Percentiles rank a stretch among this genome's conserved stretches.
phyloP scores from a whole-genome alignment of 169 alveolate genomes.

The Eimeria zaria region DNA sequence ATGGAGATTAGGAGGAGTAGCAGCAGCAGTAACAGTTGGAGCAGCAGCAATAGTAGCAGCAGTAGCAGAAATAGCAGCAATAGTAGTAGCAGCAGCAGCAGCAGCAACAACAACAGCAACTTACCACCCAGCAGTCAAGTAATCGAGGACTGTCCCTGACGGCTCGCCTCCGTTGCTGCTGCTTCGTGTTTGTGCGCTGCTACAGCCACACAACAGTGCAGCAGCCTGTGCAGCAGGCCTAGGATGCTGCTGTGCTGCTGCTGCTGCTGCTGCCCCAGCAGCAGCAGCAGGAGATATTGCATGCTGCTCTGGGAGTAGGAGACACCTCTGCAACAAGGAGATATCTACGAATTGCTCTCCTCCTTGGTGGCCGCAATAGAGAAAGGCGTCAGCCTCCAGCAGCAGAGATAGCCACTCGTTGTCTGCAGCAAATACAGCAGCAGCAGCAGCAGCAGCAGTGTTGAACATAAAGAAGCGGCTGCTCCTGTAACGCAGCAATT shows the following conservation, averaged over 20 bases:
- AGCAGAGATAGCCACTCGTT: constrained; percentile 64
- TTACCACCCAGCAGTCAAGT: constrained; percentile 39
- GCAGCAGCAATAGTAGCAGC: too few relatives aligned
- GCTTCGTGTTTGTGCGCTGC: constrained; percentile 87
- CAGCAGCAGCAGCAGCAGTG: constrained; percentile 41
- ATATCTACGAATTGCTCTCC: constrained; percentile 88
- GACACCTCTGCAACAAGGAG: constrained; percentile 85
- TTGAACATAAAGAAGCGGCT: too few relatives aligned
- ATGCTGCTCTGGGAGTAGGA: constrained; percentile 27
- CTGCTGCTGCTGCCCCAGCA: constrained; percentile 8
- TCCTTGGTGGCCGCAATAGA: constrained; percentile 91
- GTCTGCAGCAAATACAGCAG: constrained; percentile 73
- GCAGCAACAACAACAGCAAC: constrained; percentile 15
- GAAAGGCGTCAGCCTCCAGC: constrained; percentile 83
- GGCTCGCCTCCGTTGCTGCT: constrained; percentile 53
- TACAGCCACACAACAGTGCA: constrained; percentile 89
- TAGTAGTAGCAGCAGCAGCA: constrained; percentile 25
- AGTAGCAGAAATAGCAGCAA: not conserved
- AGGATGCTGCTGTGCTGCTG: not conserved
- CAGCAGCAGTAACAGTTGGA: too few relatives aligned
- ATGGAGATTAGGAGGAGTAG: too few relatives aligned
- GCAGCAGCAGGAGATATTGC: constrained; percentile 1
- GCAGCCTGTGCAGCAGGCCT: constrained; percentile 84
- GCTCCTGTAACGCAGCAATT: too few relatives aligned
- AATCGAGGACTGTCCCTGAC: constrained; percentile 16